phyloP scores from a whole-genome alignment of 257 asterid genomes.

The Solanum medicagineum region DNA sequence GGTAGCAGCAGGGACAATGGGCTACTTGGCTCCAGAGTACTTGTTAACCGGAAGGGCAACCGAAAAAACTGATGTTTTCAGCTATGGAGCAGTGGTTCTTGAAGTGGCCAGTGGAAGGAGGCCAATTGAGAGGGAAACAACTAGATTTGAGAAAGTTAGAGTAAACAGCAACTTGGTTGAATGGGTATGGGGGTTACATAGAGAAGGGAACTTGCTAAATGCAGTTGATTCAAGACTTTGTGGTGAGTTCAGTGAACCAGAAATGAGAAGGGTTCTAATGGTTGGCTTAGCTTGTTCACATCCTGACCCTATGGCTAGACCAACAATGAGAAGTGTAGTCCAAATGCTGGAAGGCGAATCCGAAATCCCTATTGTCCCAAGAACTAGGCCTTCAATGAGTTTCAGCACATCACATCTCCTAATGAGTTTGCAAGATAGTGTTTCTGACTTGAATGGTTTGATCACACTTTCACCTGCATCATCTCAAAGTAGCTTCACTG shows the following conservation, averaged over 20 bases:
- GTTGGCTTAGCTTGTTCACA: conserved; percentile 67
- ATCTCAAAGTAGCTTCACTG: conserved; percentile 46
- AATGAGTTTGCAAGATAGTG: conserved; percentile 61
- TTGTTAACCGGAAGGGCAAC: conserved; percentile 67
- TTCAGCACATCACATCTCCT: conserved; percentile 59
- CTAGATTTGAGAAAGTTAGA: conserved; percentile 30
- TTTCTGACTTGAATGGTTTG: conserved; percentile 65
- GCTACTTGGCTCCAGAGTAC: conserved; percentile 79
- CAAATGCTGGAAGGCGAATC: conserved; percentile 71
- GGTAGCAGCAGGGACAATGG: conserved; percentile 88
- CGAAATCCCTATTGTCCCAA: conserved; percentile 59
- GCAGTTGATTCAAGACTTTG: conserved; percentile 48
- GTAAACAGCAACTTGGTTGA: conserved; percentile 49
- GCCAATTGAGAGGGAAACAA: conserved; percentile 57
- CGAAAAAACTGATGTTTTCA: conserved; percentile 65
- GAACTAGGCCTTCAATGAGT: conserved; percentile 49
- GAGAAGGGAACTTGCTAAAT: conserved; percentile 41
- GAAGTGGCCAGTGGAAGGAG: conserved; percentile 81
- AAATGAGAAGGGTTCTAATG: conserved; percentile 48
- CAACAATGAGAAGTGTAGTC: conserved; percentile 66
- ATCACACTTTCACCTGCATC: conserved; percentile 50
- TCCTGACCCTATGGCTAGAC: conserved; percentile 67
- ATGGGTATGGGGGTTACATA: conserved; percentile 74
- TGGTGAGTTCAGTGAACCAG: conserved; percentile 44
- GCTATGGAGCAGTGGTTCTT: conserved; percentile 74